Evolutionary conservation across 2,329 filamentous ascomycete genomes (phyloP).

Genomic region (Stagonosporopsis rhizophila): DNA sequence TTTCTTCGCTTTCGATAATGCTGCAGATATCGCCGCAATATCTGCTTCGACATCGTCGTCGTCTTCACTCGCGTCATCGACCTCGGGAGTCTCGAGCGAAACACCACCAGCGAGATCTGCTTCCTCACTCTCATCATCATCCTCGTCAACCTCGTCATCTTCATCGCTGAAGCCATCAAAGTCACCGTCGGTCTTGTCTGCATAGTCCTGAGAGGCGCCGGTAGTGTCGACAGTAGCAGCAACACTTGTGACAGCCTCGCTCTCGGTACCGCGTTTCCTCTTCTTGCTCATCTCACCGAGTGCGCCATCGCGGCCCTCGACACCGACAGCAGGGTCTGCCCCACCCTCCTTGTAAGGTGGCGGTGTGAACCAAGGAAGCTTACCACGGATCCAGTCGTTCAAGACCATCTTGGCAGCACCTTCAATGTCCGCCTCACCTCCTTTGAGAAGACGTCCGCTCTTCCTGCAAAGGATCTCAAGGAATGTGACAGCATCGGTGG

Average conservation of each 20-base stretch:
- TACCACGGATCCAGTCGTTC: slow-evolving; percentile 94
- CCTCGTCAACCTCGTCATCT: slow-evolving; percentile 29
- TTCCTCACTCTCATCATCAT: slow-evolving; percentile 27
- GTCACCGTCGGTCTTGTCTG: slow-evolving; percentile 38
- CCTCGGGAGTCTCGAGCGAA: slow-evolving; percentile 18
- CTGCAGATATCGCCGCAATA: slow-evolving; percentile 45
- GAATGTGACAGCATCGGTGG: slow-evolving; percentile 77
- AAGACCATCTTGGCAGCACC: slow-evolving; percentile 96
- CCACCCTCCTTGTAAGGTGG: slow-evolving; percentile 64
- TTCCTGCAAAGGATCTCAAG: slow-evolving; percentile 88
- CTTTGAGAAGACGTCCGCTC: slow-evolving; percentile 82
- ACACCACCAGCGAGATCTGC: slow-evolving; percentile 28
- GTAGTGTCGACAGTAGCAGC: slow-evolving; percentile 25
- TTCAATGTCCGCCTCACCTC: slow-evolving; percentile 93
- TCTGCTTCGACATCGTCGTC: slow-evolving; percentile 45
- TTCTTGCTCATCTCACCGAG: slow-evolving; percentile 83
- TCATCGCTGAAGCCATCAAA: slow-evolving; percentile 45
- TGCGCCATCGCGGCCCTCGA: slow-evolving; percentile 74
- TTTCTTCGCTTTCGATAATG: slow-evolving; percentile 44
- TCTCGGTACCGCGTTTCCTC: slow-evolving; percentile 67
- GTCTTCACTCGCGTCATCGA: slow-evolving; percentile 33
- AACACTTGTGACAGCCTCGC: slow-evolving; percentile 33
- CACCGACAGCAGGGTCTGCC: slow-evolving; percentile 48
- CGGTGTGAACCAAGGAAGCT: slow-evolving; percentile 94
- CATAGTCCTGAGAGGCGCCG: slow-evolving; percentile 22